A percentile compares a stretch with the other conserved stretches of the same genome.
Conservation (phyloP, 2,329 filamentous ascomycete genomes). For the Leptographium lundbergii region DNA sequence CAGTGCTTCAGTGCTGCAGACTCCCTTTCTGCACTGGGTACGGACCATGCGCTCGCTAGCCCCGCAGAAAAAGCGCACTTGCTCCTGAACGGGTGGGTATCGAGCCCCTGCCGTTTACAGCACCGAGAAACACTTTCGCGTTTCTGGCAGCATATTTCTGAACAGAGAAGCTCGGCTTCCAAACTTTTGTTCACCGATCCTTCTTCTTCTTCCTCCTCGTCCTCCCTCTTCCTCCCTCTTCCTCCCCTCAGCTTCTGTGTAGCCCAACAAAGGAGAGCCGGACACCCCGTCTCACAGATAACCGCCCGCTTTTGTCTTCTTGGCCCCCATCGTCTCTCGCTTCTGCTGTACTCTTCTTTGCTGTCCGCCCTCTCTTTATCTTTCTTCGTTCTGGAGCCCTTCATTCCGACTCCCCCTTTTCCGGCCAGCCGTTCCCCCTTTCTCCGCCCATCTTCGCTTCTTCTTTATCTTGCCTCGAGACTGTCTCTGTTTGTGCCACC, state of each 20-base stretch:
- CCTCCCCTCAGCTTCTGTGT: neutral
- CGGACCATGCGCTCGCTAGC: neutral
- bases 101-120: slow-evolving; percentile 1
- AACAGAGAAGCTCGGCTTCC: neutral
- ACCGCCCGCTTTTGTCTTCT: neutral
- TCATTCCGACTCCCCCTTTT: neutral
- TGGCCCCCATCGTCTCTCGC: neutral
- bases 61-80: slow-evolving; percentile 1
- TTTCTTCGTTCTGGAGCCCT: neutral
- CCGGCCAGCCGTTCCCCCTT: neutral
- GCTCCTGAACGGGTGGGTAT: slow-evolving; percentile 3
- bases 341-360: neutral
- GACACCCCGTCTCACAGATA: neutral
- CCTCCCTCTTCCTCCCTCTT: neutral
- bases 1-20: too few species aligned
- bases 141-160: neutral
- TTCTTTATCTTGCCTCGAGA: too few species aligned
- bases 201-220: neutral
- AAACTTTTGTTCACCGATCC: neutral
- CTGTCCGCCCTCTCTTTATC: neutral
- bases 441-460: neutral
- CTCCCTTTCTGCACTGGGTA: too few species aligned
- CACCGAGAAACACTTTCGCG: neutral
- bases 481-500: neutral
- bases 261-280: neutral